Evolutionary conservation across 768 basidiomycete species (phyloP).

Genomic region (Pleurotus pulmonarius): DNA sequence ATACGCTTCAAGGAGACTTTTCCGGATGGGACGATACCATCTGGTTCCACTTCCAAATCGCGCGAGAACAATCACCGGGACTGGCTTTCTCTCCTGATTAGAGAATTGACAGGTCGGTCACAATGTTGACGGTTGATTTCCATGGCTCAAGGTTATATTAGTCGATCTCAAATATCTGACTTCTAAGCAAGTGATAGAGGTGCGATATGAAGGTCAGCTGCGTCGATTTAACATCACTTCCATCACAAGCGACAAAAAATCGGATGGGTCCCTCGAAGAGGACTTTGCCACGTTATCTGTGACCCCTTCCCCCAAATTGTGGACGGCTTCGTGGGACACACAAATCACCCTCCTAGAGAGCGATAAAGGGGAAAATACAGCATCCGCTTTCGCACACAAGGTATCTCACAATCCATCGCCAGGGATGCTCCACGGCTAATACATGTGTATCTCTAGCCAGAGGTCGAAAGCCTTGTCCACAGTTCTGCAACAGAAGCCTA

Average conservation of each 20-base stretch:
- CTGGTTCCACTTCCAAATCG: slow-evolving; percentile 13
- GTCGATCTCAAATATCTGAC: slow-evolving; percentile 74
- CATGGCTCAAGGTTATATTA: slow-evolving; percentile 22
- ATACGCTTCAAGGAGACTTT: slow-evolving; percentile 52
- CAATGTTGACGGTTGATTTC: slow-evolving; percentile 9
- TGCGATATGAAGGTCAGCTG: slow-evolving; percentile 56
- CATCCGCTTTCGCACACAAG: slow-evolving; percentile 27
- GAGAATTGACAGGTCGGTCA: slow-evolving; percentile 63
- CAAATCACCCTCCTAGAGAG: slow-evolving; percentile 40
- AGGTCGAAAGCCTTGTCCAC: slow-evolving; percentile 45
- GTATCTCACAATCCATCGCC: slow-evolving; percentile 19
- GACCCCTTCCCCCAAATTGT: slow-evolving; percentile 34
- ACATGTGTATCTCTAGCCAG: slow-evolving; percentile 28
- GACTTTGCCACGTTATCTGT: slow-evolving; percentile 45
- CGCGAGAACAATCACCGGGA: slow-evolving; percentile 40
- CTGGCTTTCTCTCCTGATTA: slow-evolving; percentile 66
- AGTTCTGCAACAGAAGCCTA: slow-evolving; percentile 57
- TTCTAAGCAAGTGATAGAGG: slow-evolving; percentile 54
- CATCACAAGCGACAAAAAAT: slow-evolving; percentile 24
- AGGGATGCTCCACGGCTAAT: not conserved
- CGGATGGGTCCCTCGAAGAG: slow-evolving; percentile 24
- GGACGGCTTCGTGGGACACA: slow-evolving; percentile 70
- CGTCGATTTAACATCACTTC: slow-evolving; percentile 57
- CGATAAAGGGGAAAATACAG: slow-evolving; percentile 10
- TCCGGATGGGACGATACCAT: slow-evolving; percentile 9